Conservation (phyloP, 2,329 filamentous ascomycete genomes). For the Furcasterigmium sp. region DNA sequence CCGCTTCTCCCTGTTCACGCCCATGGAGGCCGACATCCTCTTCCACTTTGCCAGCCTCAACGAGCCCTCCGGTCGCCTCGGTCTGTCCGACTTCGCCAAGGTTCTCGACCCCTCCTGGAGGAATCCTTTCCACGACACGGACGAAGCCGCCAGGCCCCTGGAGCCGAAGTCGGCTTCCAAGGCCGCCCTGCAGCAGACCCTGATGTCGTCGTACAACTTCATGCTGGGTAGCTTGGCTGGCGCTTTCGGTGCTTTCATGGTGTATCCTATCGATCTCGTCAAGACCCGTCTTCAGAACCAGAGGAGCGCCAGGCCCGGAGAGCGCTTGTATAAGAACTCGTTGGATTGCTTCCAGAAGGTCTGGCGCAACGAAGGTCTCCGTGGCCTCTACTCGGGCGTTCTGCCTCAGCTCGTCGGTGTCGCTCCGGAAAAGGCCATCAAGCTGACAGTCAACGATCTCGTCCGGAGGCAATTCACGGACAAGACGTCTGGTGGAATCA, state of each 20-base stretch:
- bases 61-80: constrained; percentile 78
- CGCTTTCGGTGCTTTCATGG: constrained; percentile 98
- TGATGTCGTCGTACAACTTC: constrained; percentile 87
- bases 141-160: constrained; percentile 35
- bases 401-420: constrained; percentile 94
- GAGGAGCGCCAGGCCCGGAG: constrained; percentile 73
- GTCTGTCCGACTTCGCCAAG: constrained; percentile 82
- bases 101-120: constrained; percentile 94
- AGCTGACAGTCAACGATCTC: constrained; percentile 95
- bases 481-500: constrained; percentile 65
- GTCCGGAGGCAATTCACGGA: constrained; percentile 73
- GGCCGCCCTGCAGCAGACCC: constrained; percentile 52
- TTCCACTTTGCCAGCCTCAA: constrained; percentile 97
- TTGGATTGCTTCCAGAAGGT: constrained; percentile 94
- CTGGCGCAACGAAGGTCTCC: constrained; percentile 83
- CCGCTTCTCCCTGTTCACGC: constrained; percentile 92
- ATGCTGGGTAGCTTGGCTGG: constrained; percentile 82
- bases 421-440: constrained; percentile 99
- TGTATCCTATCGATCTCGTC: constrained; percentile 97
- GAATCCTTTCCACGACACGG: constrained; percentile 46
- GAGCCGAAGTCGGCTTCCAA: constrained; percentile 46
- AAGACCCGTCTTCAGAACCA: constrained; percentile 99
- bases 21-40: constrained; percentile 97
- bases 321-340: constrained; percentile 94
- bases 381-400: constrained; percentile 89